Evolutionary conservation across 192 early-diverging fungal genomes (phyloP).

Genomic region (Coemansia sp.): DNA sequence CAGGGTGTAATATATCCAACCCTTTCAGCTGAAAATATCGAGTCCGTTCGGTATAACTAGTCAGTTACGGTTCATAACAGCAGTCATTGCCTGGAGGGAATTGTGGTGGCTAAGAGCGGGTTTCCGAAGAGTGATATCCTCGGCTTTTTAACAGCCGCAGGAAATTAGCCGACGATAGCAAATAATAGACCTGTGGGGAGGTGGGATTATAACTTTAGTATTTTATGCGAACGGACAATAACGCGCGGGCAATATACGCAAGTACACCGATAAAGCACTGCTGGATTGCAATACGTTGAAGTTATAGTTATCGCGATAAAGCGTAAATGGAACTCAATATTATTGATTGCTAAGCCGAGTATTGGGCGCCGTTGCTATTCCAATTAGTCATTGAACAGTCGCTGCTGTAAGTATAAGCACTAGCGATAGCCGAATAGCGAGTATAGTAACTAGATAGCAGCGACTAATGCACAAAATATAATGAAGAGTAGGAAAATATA

Average conservation of each 20-base stretch:
- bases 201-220: too few relatives aligned
- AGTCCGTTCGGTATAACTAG: too few relatives aligned
- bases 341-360: background rate
- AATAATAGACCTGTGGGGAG: too few relatives aligned
- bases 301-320: background rate
- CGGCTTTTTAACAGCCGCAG: background rate
- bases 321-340: background rate
- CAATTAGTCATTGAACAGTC: background rate
- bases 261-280: background rate
- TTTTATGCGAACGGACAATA: background rate
- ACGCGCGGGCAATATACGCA: background rate
- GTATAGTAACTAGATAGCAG: background rate
- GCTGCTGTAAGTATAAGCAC: background rate
- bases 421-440: background rate
- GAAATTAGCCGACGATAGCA: background rate
- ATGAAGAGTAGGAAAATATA: background rate
- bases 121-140: background rate
- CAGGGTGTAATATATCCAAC: background rate
- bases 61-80: too few relatives aligned
- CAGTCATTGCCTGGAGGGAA: too few relatives aligned
- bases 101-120: background rate
- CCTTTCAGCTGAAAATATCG: too few relatives aligned
- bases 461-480: constrained; percentile 3
- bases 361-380: background rate
- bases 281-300: background rate